Conservation (phyloP, 345 rosid species). For the Lepidium aucheri region DNA sequence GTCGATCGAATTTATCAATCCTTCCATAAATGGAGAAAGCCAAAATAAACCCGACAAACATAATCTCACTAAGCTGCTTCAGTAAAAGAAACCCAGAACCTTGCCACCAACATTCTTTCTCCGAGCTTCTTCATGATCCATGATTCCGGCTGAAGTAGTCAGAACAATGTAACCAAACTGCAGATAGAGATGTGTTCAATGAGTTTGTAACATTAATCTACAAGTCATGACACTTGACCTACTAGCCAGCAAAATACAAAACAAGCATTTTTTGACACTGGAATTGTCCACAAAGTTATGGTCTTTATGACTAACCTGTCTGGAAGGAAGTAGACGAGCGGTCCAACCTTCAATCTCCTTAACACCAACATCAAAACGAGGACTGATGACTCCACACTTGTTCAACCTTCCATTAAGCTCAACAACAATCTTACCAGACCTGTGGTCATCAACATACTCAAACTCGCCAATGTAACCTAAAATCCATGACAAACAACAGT, state of each 20-base stretch:
- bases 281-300: too few relatives aligned
- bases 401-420: conserved; percentile 24
- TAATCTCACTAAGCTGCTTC: conserved; percentile 1
- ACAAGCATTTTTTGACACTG: background rate
- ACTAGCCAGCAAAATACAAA: background rate
- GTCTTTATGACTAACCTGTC: conserved; percentile 45
- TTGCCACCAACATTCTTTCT: conserved; percentile 86
- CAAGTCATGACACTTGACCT: background rate
- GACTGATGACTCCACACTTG: conserved; percentile 29
- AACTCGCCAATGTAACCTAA: conserved; percentile 31
- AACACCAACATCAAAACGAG: conserved; percentile 46
- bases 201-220: background rate
- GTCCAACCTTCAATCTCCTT: conserved; percentile 49
- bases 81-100: conserved; percentile 74
- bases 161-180: conserved; percentile 79
- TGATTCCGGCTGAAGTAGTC: conserved; percentile 81
- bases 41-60: background rate
- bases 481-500: background rate
- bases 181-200: conserved; percentile 4
- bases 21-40: background rate
- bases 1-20: background rate
- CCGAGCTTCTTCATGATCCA: conserved; percentile 90
- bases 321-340: conserved; percentile 47
- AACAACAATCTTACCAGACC: conserved; percentile 29
- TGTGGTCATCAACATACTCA: conserved; percentile 31